Evolutionary conservation across 805 yeast genomes (phyloP).

Genomic region (Teunomyces lycoperdinae): DNA sequence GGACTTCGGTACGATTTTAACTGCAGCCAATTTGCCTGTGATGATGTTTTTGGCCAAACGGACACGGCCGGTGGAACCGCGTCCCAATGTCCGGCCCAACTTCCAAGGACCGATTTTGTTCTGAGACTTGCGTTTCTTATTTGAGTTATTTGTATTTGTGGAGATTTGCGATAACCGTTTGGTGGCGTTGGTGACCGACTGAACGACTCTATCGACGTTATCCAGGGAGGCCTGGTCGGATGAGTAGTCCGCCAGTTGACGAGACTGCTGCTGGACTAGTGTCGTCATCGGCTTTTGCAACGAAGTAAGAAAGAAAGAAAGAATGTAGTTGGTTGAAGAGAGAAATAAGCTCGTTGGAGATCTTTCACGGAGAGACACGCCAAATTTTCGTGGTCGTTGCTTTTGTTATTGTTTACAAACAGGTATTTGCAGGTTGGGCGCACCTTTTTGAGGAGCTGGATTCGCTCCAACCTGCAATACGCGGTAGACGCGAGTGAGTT

Average conservation of each 20-base stretch:
- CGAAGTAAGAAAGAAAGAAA: background rate
- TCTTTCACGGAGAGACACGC: constrained; percentile 1
- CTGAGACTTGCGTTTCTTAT: constrained; percentile 44
- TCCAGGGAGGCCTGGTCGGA: constrained; percentile 12
- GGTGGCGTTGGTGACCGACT: constrained; percentile 45
- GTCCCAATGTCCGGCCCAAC: constrained; percentile 87
- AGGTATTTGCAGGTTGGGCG: background rate
- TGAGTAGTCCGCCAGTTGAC: constrained; percentile 17
- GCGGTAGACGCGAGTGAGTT: background rate
- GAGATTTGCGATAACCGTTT: constrained; percentile 50
- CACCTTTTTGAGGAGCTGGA: background rate
- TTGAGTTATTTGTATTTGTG: constrained; percentile 40
- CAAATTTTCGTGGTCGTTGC: constrained; percentile 3
- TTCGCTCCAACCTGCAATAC: background rate
- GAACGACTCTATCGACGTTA: constrained; percentile 40
- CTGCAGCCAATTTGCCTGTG: constrained; percentile 91
- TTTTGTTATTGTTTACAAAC: constrained; percentile 2
- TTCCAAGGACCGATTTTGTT: constrained; percentile 94
- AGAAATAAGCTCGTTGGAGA: background rate
- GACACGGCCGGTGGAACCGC: constrained; percentile 97
- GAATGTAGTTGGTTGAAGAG: constrained; percentile 6
- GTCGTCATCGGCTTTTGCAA: constrained; percentile 17
- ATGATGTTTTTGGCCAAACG: constrained; percentile 82
- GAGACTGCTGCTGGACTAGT: constrained; percentile 21
- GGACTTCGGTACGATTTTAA: constrained; percentile 90